Base-by-base conservation (phyloP, 305 asterid species). In the Salvia sclarea region DNA sequence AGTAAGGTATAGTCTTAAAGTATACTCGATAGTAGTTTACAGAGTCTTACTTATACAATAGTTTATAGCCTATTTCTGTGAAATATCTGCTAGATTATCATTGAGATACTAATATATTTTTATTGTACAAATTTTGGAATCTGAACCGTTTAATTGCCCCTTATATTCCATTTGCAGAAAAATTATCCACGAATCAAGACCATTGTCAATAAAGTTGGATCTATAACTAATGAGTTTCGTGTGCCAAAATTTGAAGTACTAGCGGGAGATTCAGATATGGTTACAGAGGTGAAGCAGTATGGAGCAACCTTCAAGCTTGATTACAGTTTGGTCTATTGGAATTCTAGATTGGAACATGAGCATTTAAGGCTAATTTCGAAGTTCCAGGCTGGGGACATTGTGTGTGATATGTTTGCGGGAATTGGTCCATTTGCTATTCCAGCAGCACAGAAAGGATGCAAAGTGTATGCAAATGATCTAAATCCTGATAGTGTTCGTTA, bases 371-470 rank as follows among this genome's bases (percentile, higher is more conserved):
- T 92, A 57, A 80, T 86, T 69, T 88, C 97, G 0, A 74, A 83
- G 75, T 92, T 92, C 82, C 80, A 65, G 81, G 66, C 84, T 3
- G 95, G 95, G 69, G 91, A 92, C 72, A 74, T 80, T 41, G 72
- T 92, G 58, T 92, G 96, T 61, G 98, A 92, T 72, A 89, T 92
- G 97, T 92, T 92, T 90, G 83, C 98, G 5, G 98, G 96, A 66
- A 85, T 90, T 78, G 98, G 98, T 71, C 98, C 98, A 37, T 92
- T 92, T 75, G 92, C 85, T 71, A 86, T 93, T 80, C 97, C 98
- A 30, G 98, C 98, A 17, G 94, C 97, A 57, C 97, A 87, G 69
- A 93, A 85, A 77, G 98, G 97, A 57, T 93, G 98, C 80, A 74
- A 71, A 24, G 98, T 93, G 17, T 88, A 78, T 70, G 98, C 97